These are phyloP conservation scores for Purshia tridentata DNA, from an alignment of 306 rosid genomes.

Conservation along the genomic window DNA sequence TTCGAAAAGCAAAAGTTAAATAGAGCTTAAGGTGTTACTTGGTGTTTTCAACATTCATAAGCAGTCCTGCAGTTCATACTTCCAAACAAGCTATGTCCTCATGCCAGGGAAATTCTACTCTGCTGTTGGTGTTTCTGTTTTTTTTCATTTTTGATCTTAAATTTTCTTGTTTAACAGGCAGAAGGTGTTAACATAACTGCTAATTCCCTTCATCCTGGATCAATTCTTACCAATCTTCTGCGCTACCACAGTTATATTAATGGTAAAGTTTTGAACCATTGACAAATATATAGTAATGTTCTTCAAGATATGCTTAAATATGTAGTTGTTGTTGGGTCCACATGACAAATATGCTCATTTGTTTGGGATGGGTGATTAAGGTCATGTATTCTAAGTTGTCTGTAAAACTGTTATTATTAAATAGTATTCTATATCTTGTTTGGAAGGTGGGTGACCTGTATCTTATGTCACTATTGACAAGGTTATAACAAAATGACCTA, in stretches of 20 bases:
- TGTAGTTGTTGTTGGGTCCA: neutral
- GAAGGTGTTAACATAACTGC: conserved; percentile 33
- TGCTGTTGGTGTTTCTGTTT: neutral
- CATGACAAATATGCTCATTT: neutral
- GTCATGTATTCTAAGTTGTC: neutral
- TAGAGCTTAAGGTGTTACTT: neutral
- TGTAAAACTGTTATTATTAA: neutral
- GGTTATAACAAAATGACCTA: neutral
- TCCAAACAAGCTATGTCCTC: neutral
- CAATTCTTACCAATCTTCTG: conserved; percentile 33
- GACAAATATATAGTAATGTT: neutral
- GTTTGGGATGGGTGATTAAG: neutral
- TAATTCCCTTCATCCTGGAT: conserved; percentile 36
- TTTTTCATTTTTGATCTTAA: neutral
- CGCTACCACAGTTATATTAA: conserved; percentile 44
- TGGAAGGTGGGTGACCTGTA: conserved; percentile 28
- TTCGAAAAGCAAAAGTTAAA: neutral
- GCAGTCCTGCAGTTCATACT: neutral
- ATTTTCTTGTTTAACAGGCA: conserved; percentile 11
- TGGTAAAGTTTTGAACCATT: conserved; percentile 7
- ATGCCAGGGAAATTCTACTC: neutral
- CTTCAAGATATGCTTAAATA: neutral
- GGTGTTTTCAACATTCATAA: conserved; percentile 2
- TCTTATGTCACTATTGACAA: neutral
- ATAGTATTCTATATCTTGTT: neutral